A percentile compares a stretch with the other conserved stretches of the same genome.
Conservation (phyloP, 768 basidiomycete genomes). For the Crucibulum laeve region DNA sequence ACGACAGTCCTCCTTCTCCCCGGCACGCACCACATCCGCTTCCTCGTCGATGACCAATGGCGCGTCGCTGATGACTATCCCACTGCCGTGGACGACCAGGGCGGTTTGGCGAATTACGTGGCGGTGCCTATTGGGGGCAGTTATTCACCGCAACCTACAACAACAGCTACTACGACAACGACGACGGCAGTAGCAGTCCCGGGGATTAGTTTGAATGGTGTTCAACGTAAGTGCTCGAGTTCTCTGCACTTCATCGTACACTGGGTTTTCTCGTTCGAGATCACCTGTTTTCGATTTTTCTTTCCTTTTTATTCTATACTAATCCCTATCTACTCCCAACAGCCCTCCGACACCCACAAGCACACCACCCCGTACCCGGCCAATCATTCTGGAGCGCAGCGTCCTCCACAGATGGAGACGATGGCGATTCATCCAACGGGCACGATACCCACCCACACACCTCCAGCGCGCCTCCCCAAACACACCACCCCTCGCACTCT, state of each 20-base stretch:
- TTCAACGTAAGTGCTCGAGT: no score
- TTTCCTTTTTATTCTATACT: no score
- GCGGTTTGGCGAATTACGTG: slow-evolving; percentile 92
- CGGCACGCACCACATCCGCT: slow-evolving; percentile 92
- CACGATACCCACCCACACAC: slow-evolving; percentile 4
- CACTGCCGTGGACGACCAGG: slow-evolving; percentile 90
- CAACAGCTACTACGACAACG: slow-evolving; percentile 11
- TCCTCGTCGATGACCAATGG: slow-evolving; percentile 90
- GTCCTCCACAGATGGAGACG: slow-evolving; percentile 30
- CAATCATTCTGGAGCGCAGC: slow-evolving; percentile 39
- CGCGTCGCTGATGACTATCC: slow-evolving; percentile 72
- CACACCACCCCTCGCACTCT: slow-evolving; percentile 7
- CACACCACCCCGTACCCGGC: slow-evolving; percentile 19
- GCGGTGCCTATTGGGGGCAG: slow-evolving; percentile 41
- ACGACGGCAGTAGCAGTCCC: no score
- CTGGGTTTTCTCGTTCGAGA: no score
- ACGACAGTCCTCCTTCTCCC: slow-evolving; percentile 59
- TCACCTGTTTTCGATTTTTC: no score
- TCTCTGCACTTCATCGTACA: no score
- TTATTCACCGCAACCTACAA: slow-evolving; percentile 19
- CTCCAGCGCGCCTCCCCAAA: slow-evolving; percentile 5
- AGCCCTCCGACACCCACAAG: slow-evolving; percentile 10
- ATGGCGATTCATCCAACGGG: slow-evolving; percentile 11
- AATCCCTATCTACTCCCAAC: slow-evolving; percentile 22
- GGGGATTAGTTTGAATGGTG: no score